These are phyloP conservation scores for Ilyonectria mors-panacis DNA, from an alignment of 2,329 filamentous ascomycete species.

Conservation along the genomic window DNA sequence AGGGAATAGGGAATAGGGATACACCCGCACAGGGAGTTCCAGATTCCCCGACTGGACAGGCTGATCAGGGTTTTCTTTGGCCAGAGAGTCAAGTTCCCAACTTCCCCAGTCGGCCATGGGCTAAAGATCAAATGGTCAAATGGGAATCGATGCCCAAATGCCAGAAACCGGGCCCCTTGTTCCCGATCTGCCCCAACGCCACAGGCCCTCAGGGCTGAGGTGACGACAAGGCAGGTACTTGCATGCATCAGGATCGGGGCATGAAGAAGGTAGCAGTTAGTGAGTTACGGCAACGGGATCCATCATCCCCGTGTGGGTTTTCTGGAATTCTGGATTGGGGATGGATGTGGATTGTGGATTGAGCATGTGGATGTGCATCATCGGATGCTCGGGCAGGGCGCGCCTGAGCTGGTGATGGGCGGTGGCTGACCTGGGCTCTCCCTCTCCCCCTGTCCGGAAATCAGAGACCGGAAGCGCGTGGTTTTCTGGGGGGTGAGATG, in stretches of 20 bases:
- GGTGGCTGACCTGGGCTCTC: conserved; percentile 9
- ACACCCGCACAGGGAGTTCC: not conserved
- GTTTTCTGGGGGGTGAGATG: conserved; percentile 24
- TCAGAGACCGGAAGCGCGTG: conserved; percentile 37
- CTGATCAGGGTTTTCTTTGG: not conserved
- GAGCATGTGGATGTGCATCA: not conserved
- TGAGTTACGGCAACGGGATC: not conserved
- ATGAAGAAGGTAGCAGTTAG: not conserved
- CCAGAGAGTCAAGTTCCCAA: conserved; percentile 1
- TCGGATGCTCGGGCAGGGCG: conserved; percentile 20
- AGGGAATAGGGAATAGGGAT: conserved; percentile 7
- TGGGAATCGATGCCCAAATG: conserved; percentile 29
- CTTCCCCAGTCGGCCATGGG: conserved; percentile 25
- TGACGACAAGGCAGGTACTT: conserved; percentile 12
- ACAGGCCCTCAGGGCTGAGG: conserved; percentile 8
- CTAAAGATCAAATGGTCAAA: conserved; percentile 12
- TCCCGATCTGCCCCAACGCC: conserved; percentile 5
- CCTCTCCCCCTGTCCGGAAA: conserved; percentile 32
- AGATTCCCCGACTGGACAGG: conserved; percentile 20
- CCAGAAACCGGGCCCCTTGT: conserved; percentile 24
- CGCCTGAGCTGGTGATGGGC: not conserved
- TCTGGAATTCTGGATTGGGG: not conserved
- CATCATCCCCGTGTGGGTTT: conserved; percentile 8
- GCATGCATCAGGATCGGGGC: not conserved
- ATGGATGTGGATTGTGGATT: not conserved